Evolutionary conservation across 177 flowering plant species (phyloP).

Genomic region (Telopea speciosissima): DNA sequence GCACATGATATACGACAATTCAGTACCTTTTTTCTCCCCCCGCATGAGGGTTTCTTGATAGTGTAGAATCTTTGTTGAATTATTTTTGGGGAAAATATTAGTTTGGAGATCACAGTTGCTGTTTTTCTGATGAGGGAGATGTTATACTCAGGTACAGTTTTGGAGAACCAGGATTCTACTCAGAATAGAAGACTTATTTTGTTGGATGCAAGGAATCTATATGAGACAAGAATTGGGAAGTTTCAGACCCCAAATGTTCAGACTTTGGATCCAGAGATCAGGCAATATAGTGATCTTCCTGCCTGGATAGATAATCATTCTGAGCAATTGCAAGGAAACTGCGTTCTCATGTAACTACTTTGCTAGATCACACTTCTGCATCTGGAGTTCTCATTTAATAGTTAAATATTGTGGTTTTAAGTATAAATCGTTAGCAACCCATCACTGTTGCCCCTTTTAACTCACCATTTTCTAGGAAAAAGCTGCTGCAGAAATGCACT

Average conservation of each 20-base stretch:
- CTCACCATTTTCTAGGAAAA: neutral
- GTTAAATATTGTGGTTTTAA: too few species aligned
- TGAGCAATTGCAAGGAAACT: constrained; percentile 57
- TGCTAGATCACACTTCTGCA: neutral
- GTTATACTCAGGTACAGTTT: constrained; percentile 26
- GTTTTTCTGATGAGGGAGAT: constrained; percentile 6
- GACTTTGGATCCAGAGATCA: constrained; percentile 80
- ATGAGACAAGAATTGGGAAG: constrained; percentile 96
- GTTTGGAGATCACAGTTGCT: neutral
- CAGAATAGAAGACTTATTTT: constrained; percentile 38
- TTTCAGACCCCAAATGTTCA: constrained; percentile 57
- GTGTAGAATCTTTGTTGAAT: neutral
- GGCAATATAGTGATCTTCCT: constrained; percentile 93
- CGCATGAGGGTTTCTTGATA: too few species aligned
- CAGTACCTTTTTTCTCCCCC: neutral
- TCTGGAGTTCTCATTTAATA: neutral
- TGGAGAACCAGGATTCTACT: constrained; percentile 27
- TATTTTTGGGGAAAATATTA: neutral
- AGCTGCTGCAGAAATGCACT: neutral
- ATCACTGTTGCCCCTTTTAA: neutral
- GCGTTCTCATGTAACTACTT: constrained; percentile 60
- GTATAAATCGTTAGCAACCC: neutral
- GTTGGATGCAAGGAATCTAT: constrained; percentile 89
- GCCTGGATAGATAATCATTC: constrained; percentile 75
- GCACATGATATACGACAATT: neutral